phyloP scores from a whole-genome alignment of 345 rosid species.

The Pseudoturritis turrita region DNA sequence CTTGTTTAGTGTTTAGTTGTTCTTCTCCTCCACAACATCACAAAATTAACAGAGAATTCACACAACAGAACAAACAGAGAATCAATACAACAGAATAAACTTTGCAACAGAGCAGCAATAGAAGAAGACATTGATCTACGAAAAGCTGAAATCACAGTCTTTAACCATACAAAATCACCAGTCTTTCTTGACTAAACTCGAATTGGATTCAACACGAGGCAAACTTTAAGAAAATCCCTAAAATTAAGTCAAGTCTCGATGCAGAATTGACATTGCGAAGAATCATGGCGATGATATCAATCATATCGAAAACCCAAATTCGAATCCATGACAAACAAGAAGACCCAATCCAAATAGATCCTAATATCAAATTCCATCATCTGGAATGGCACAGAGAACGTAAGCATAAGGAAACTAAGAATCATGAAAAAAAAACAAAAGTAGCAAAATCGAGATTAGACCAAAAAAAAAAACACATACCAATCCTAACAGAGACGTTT shows the following conservation, averaged over 20 bases:
- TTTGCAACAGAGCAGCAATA: not conserved
- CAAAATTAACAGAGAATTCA: not conserved
- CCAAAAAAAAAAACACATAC: slow-evolving; percentile 14
- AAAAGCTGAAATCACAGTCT: not conserved
- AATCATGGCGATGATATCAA: not conserved
- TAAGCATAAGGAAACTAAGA: too few relatives aligned
- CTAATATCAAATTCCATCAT: not conserved
- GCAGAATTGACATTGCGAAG: slow-evolving; percentile 5
- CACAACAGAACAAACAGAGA: not conserved
- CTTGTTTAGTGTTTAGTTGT: not conserved
- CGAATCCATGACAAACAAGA: not conserved
- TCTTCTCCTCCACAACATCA: not conserved
- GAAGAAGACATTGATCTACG: not conserved
- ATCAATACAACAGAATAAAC: not conserved
- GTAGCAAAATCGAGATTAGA: not conserved
- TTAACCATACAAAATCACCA: not conserved
- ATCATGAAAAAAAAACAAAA: not conserved
- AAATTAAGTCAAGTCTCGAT: not conserved
- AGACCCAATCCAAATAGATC: not conserved
- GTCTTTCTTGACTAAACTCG: not conserved
- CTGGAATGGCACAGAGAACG: too few relatives aligned
- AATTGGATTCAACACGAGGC: not conserved
- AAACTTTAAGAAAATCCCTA: not conserved
- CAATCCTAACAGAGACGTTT: slow-evolving; percentile 10
- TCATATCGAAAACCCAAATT: not conserved